A percentile compares a stretch with the other conserved stretches of the same genome.
These are phyloP conservation scores for Clonostachys rosea DNA, from an alignment of 2,329 filamentous ascomycete species.

Conservation along the genomic window DNA sequence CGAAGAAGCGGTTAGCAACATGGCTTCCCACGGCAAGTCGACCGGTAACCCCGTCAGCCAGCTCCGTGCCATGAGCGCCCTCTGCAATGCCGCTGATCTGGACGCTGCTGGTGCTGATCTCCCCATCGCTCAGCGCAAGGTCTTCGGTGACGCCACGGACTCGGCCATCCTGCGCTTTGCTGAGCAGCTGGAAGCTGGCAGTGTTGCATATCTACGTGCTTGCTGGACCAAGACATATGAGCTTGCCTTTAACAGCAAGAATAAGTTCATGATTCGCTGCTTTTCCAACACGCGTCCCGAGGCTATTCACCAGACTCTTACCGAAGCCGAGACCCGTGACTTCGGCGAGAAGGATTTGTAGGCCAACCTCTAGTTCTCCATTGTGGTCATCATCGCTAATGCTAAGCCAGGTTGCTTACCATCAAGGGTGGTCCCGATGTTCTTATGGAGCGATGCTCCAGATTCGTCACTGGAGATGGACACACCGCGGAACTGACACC, in stretches of 20 bases:
- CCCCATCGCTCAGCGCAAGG: constrained; percentile 55
- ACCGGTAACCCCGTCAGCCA: constrained; percentile 45
- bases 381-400: constrained; percentile 3
- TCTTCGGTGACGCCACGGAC: constrained; percentile 74
- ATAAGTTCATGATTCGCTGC: constrained; percentile 74
- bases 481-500: constrained; percentile 42
- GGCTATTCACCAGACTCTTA: constrained; percentile 26
- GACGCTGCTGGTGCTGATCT: constrained; percentile 52
- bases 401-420: constrained; percentile 47
- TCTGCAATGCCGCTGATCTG: constrained; percentile 75
- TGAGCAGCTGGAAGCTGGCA: constrained; percentile 48
- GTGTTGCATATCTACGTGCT: constrained; percentile 53
- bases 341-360: constrained; percentile 31
- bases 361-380: constrained; percentile 9
- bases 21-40: constrained; percentile 13
- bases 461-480: constrained; percentile 52
- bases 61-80: constrained; percentile 54
- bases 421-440: constrained; percentile 79
- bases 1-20: constrained; percentile 41
- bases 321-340: constrained; percentile 20
- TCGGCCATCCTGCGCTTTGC: constrained; percentile 70
- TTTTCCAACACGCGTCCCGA: constrained; percentile 38
- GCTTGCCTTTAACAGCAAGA: constrained; percentile 76
- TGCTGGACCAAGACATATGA: constrained; percentile 64
- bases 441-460: constrained; percentile 58